Percentiles rank a stretch among this genome's conserved stretches.
Conservation (phyloP, 192 early-diverging fungal species). For the Diversispora epigaea region DNA sequence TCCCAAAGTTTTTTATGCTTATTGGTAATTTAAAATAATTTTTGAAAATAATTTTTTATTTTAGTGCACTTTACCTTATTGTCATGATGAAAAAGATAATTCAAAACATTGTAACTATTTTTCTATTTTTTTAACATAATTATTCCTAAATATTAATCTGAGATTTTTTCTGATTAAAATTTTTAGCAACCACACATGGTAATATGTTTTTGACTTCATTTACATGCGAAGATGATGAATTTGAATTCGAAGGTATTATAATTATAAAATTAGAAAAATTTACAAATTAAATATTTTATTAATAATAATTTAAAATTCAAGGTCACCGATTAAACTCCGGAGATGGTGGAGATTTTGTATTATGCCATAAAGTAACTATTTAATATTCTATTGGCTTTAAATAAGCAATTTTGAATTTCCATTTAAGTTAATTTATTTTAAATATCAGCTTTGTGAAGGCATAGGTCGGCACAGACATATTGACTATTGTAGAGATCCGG, state of each 20-base stretch:
- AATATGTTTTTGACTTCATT: not conserved
- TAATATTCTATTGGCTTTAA: not conserved
- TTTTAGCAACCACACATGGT: not conserved
- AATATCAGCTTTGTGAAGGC: conserved; percentile 14
- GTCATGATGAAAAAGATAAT: not conserved
- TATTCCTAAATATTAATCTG: not conserved
- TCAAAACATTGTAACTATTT: not conserved
- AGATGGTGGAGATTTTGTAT: conserved; percentile 15
- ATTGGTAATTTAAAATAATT: not conserved
- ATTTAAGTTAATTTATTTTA: not conserved
- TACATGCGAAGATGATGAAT: conserved; percentile 1
- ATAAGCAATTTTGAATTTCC: not conserved
- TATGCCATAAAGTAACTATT: conserved; percentile 7
- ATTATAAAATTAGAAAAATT: not conserved
- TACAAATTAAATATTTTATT: not conserved
- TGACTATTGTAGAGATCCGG: conserved; percentile 25
- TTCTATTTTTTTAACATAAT: not conserved
- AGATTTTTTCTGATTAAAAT: not conserved
- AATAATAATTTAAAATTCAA: not conserved
- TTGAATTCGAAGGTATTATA: conserved; percentile 16
- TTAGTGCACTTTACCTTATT: not conserved
- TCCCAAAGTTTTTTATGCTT: not conserved
- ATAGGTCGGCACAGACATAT: conserved; percentile 31
- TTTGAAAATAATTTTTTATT: not conserved
- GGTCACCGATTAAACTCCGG: conserved; percentile 8